phyloP scores from a whole-genome alignment of 805 yeast species.

The Yamadazyma endophytica region DNA sequence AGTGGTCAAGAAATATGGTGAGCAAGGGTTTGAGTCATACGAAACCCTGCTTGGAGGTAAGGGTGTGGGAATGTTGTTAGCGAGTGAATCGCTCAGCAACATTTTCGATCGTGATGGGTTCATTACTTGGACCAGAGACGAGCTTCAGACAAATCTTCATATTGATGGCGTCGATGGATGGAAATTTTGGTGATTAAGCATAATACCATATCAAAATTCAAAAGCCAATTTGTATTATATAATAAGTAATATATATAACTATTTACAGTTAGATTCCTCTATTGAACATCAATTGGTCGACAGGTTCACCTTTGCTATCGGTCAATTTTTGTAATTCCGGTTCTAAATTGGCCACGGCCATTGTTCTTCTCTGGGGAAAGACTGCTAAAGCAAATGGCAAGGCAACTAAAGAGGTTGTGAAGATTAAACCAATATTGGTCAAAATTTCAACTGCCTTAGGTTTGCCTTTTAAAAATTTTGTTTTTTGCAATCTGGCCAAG shows the following conservation, averaged over 20 bases:
- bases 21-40: constrained; percentile 65
- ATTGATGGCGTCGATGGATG: constrained; percentile 41
- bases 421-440: constrained; percentile 82
- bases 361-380: constrained; percentile 82
- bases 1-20: constrained; percentile 31
- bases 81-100: constrained; percentile 7
- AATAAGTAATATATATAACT: neutral
- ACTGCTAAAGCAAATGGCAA: constrained; percentile 94
- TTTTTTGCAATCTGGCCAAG: constrained; percentile 71
- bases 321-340: constrained; percentile 55
- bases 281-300: constrained; percentile 73
- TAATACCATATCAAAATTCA: neutral
- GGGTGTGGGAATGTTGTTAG: constrained; percentile 64
- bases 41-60: constrained; percentile 83
- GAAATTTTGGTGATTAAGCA: constrained; percentile 53
- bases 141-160: constrained; percentile 47
- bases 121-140: no score
- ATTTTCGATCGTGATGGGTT: constrained; percentile 29
- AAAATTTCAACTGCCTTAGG: constrained; percentile 60
- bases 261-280: constrained; percentile 68
- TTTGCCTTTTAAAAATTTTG: constrained; percentile 59
- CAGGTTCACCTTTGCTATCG: constrained; percentile 55
- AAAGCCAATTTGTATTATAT: constrained; percentile 1
- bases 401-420: constrained; percentile 78
- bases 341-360: constrained; percentile 62